A percentile compares a stretch with the other conserved stretches of the same genome.
Evolutionary conservation across 768 basidiomycete genomes (phyloP).

Genomic region (Pholiota conissans): DNA sequence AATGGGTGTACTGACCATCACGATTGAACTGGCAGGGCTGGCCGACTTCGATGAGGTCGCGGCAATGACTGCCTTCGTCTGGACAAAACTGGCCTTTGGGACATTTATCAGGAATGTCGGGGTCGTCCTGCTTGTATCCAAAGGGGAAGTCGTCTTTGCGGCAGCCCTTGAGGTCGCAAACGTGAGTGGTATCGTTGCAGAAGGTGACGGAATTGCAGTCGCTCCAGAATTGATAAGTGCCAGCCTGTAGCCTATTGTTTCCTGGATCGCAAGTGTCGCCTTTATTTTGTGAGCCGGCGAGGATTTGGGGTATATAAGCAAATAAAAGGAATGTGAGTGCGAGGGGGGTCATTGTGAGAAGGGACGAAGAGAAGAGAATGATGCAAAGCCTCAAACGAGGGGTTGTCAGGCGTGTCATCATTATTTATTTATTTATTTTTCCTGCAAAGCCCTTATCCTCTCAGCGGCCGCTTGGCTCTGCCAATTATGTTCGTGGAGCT

Average conservation of each 20-base stretch:
- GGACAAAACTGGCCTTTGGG: constrained; percentile 71
- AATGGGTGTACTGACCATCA: constrained; percentile 54
- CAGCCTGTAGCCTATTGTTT: constrained; percentile 68
- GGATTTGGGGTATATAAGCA: constrained; percentile 32
- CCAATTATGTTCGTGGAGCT: constrained; percentile 24
- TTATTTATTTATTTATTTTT: constrained; percentile 4
- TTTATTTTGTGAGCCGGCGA: constrained; percentile 47
- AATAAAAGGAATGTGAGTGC: constrained; percentile 57
- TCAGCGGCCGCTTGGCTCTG: not conserved
- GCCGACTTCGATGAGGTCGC: constrained; percentile 55
- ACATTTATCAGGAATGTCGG: constrained; percentile 61
- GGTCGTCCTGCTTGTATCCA: constrained; percentile 48
- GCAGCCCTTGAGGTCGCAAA: constrained; percentile 68
- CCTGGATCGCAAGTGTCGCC: constrained; percentile 49
- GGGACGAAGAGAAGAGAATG: constrained; percentile 9
- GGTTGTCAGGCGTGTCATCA: not conserved
- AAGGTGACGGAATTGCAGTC: constrained; percentile 75
- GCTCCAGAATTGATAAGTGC: constrained; percentile 78
- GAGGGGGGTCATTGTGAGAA: constrained; percentile 25
- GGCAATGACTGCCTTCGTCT: constrained; percentile 77
- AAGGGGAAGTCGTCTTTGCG: constrained; percentile 78
- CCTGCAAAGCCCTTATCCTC: not conserved
- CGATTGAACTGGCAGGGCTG: constrained; percentile 83
- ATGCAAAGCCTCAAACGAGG: no score
- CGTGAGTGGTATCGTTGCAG: constrained; percentile 48